These are phyloP conservation scores for Leptomonas pyrrhocoris DNA, from an alignment of 208 protist genomes.

Conservation along the genomic window DNA sequence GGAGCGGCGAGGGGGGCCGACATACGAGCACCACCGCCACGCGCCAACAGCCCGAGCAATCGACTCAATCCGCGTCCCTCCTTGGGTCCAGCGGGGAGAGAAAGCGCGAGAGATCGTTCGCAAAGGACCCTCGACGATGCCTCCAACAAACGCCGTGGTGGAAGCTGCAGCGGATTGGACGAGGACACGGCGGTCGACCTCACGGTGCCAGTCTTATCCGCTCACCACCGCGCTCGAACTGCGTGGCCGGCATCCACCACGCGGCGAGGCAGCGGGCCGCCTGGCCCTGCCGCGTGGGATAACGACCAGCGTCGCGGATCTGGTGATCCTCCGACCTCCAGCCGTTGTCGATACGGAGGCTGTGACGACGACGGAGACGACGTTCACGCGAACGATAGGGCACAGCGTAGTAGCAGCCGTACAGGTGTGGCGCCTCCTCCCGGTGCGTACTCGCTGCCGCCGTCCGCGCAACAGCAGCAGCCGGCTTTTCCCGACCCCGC, in stretches of 20 bases:
- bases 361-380: neutral
- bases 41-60: constrained; percentile 9
- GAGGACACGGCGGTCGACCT: constrained; percentile 2
- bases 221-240: neutral
- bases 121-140: too few species aligned
- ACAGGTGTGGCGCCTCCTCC: too few species aligned
- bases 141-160: too few species aligned
- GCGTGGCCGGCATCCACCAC: neutral
- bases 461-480: neutral
- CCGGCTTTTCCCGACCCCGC: neutral
- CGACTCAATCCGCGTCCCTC: neutral
- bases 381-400: neutral
- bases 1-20: too few species aligned
- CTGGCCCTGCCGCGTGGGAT: constrained; percentile 5
- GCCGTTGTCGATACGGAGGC: neutral
- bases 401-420: neutral
- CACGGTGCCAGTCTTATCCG: constrained; percentile 1
- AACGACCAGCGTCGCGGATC: neutral
- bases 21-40: constrained; percentile 14
- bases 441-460: neutral
- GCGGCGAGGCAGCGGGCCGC: neutral
- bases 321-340: neutral
- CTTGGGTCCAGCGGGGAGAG: neutral
- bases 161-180: neutral
- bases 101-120: too few species aligned